A percentile compares a stretch with the other conserved stretches of the same genome.
These are phyloP conservation scores for Tetracladium marchalianum DNA, from an alignment of 495 filamentous ascomycete genomes.

Conservation along the genomic window DNA sequence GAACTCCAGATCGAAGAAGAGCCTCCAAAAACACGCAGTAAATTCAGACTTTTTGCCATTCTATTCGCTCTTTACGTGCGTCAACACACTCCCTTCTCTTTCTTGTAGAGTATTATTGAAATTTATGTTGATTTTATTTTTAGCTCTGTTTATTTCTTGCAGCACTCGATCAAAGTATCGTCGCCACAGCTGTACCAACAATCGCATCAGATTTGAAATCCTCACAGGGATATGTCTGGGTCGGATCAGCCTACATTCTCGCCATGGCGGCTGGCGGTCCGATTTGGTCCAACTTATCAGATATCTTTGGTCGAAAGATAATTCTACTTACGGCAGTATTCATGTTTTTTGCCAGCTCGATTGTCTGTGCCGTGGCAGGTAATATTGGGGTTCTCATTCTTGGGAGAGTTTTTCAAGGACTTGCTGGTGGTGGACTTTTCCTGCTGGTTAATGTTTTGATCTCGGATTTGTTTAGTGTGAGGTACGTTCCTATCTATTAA, in stretches of 20 bases:
- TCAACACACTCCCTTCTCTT: background rate
- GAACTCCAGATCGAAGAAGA: too few species aligned
- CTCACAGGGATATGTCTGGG: slow-evolving; percentile 53
- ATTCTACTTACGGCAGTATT: slow-evolving; percentile 55
- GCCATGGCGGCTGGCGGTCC: slow-evolving; percentile 30
- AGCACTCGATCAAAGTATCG: slow-evolving; percentile 53
- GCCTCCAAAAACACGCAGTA: slow-evolving; percentile 8
- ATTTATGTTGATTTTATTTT: background rate
- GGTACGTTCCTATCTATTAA: slow-evolving; percentile 10
- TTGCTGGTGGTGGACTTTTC: slow-evolving; percentile 67
- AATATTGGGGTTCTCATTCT: slow-evolving; percentile 62
- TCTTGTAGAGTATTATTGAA: background rate
- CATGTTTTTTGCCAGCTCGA: slow-evolving; percentile 52
- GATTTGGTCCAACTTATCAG: slow-evolving; percentile 38
- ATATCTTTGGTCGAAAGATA: slow-evolving; percentile 72
- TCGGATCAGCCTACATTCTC: slow-evolving; percentile 52
- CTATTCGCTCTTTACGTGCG: slow-evolving; percentile 21
- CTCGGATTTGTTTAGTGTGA: slow-evolving; percentile 45
- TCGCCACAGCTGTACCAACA: slow-evolving; percentile 51
- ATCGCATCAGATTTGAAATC: slow-evolving; percentile 48
- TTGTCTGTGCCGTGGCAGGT: slow-evolving; percentile 54
- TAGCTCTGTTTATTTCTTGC: slow-evolving; percentile 44
- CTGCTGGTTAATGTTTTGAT: slow-evolving; percentile 67
- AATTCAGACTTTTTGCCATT: slow-evolving; percentile 20
- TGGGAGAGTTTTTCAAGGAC: slow-evolving; percentile 64